Evolutionary conservation across 164 flowering plant genomes (phyloP), one percentile per base, ranked within the genome.

Genomic region (Brasenia schreberi): DNA sequence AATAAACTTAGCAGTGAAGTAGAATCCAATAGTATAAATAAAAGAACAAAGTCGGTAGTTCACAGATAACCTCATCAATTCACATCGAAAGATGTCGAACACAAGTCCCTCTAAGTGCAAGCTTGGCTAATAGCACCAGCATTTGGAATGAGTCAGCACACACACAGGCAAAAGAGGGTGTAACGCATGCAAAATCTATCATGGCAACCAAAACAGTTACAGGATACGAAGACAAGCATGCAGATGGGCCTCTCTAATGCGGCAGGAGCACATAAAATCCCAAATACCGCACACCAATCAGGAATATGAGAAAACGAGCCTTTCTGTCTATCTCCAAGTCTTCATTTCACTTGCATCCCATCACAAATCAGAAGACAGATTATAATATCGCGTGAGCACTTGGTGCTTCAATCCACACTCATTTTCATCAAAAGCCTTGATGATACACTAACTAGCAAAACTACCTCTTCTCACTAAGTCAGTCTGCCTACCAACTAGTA

Each of bases 401-500:
- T 33, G 39, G 39, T 3, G 27, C 39, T 49, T 49, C 56, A 49
- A 9, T 9, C 56, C 56, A 49, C 56, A 49, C 56, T 49, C 16
- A 14, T 49, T 49, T 49, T 14, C 39, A 33, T 9, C 56, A 9
- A 49, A 49, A 14, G 56, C 10, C 56, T 49, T 49, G 56, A 49
- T 49, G 56, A 49, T 49, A 49, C 56, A 49, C 10, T 49, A 49
- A 49, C 56, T 49, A 49, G 56, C 56, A 49, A 9, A 49, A 33
- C 9, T 49, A 49, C 56, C 56, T 49, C 56, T 49, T 9, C 16
- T 14, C 56, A 14, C 10, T 9, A 9, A 49, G 14, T 9, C 56
- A 33, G 12, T 49, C 56, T 49, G 56, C 56, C 56, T 49, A 33
- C 63, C 65, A 67, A 19, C 42, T 60, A 61, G 64, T 33, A 42